Base-by-base conservation (phyloP, 805 yeast genomes). In the Ogataea naganishii region DNA sequence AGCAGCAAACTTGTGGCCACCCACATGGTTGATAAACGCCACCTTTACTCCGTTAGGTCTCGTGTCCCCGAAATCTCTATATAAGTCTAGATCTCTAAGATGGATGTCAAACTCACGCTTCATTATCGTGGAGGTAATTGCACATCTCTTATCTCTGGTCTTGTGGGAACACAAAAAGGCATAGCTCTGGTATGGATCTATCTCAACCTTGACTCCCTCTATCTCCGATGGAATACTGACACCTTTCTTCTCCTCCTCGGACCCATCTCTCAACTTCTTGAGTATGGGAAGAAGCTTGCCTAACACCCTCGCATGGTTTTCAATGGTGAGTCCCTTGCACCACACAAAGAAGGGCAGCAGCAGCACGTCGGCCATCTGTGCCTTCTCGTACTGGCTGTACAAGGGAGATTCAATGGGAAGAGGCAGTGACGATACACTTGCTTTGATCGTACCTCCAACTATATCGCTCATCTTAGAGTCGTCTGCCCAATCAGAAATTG, bases 1-100 rank as follows among this genome's bases (percentile, higher is more conserved):
- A 3, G 96, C 96, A 1, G 92, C 85, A 55, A 64, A 92, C 53
- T 92, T 92, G 57, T 89, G 98, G 5, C 97, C 97, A 6, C 98
- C 98, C 17, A 89, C 81, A 53, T 89, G 98, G 46, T 83, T 86
- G 18, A 81, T 69, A 43, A 53, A 86, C 2, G 69, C 62, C 3
- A 86, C 84, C 5, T 62, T 59, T 1, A 80, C 83, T 6, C 96
- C 97, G 19, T 66, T 76, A 0, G 82, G 75, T 32, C 86, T 66
- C 28, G 64, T 66, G 51, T 88, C 96, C 9, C 81, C 79, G 18
- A 59, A 51, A 52, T 89, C 96, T 45, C 97, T 66, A 41, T 73
- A 72, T 12, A 82, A 58, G 4, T 76, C 94, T 20, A 69, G 60
- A 4, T 82, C 83, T 35, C 94, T 63, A 24, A 89, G 60, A 40